Evolutionary conservation across 371 early-diverging fungal species (phyloP), one percentile per base, ranked within the genome.

Genomic region (Batkoa obscura): DNA sequence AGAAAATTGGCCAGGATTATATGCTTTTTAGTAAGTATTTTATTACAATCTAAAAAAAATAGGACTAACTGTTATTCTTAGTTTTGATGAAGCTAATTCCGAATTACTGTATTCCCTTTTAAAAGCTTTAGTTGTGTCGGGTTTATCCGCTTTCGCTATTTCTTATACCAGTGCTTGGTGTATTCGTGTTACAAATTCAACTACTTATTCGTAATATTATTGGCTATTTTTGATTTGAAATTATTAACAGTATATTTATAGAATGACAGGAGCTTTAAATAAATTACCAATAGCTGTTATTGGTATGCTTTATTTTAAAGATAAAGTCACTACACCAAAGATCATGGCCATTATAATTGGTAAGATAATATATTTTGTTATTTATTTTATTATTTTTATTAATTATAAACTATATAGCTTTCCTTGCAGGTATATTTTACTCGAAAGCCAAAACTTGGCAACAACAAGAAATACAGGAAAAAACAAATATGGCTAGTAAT

Each of bases 251-350:
- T 45, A 38, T 46, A 34, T 10, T 34, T 51, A 2, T 54, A 87
- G 87, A 47, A 98, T 99, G 98, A 88, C 93, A n/a, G 99, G 98
- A 15, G 94, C 99, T 0, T 74, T 98, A 37, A 99, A 99, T 71
- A 99, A 99, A 66, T 73, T 98, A 31, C 92, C 98, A 2, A 86
- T 98, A 43, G 90, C 99, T 2, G 69, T 91, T 36, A 83, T 89
- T 49, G 98, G 98, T 31, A 88, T 99, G 74, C 55, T 95, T 10
- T 92, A 94, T 68, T 89, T 96, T 67, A 80, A 80, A 41, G 94
- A 89, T 62, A 80, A 82, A 15, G 81, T 87, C 33, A 86, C 90
- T 0, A 63, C 78, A 31, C 84, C 83, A 37, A 81, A 81, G 52
- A 76, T 94, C 32, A 67, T 79, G 37, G 89, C 90, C 1, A 86